phyloP scores from a whole-genome alignment of 495 filamentous ascomycete genomes.

The Xylaria grammica region DNA sequence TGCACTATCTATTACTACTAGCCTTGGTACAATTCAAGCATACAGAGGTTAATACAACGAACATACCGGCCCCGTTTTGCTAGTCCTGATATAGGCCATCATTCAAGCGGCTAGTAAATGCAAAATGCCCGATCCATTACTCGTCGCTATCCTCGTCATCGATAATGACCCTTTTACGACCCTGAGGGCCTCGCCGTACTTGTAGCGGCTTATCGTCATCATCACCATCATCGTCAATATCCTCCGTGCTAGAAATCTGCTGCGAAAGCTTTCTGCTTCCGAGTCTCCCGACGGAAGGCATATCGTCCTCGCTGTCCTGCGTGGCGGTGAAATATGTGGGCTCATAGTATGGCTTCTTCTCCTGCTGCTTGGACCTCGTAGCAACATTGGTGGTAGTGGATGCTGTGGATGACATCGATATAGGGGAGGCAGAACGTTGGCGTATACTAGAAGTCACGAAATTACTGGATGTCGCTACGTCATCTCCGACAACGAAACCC shows the following conservation, averaged over 20 bases:
- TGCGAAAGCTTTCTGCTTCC: background rate
- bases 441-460: constrained; percentile 27
- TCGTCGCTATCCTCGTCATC: constrained; percentile 23
- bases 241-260: constrained; percentile 1
- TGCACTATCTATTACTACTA: background rate
- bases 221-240: constrained; percentile 34
- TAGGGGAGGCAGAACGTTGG: constrained; percentile 37
- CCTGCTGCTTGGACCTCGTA: constrained; percentile 12
- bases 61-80: background rate
- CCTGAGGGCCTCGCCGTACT: background rate
- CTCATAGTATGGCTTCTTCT: constrained; percentile 37
- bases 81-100: background rate
- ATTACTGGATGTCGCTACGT: constrained; percentile 45
- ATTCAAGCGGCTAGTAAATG: constrained; percentile 14
- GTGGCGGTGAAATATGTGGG: constrained; percentile 38
- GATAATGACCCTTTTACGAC: constrained; percentile 13
- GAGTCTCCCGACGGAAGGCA: constrained; percentile 41
- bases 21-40: background rate
- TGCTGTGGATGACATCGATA: constrained; percentile 24
- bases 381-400: constrained; percentile 6
- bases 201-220: constrained; percentile 29
- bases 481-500: constrained; percentile 52
- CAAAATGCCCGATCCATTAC: constrained; percentile 8
- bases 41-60: background rate
- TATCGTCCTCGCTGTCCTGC: constrained; percentile 41